Percentiles rank a stretch among this genome's conserved stretches.
Conservation (phyloP, 176 grass and related monocot species). For the Rhynchospora breviuscula region DNA sequence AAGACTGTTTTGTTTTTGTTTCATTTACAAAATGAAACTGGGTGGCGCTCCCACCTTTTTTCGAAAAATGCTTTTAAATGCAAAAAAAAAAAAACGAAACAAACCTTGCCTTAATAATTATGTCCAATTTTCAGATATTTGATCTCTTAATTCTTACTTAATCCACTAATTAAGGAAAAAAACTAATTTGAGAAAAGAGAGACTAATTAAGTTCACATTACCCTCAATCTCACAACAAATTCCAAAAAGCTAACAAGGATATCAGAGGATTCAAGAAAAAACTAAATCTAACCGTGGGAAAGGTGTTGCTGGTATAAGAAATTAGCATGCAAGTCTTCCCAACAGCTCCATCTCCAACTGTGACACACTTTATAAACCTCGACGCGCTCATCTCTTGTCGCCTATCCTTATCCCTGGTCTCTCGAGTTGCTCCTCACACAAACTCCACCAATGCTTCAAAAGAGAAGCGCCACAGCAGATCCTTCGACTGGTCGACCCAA, state of each 20-base stretch:
- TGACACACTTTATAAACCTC: conserved; percentile 48
- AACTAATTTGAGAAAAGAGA: neutral
- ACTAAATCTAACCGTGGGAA: conserved; percentile 38
- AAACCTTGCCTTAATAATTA: neutral
- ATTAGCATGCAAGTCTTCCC: conserved; percentile 53
- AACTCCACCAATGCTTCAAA: conserved; percentile 6
- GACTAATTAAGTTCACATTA: neutral
- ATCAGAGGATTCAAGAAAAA: neutral
- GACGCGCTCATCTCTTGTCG: conserved; percentile 32
- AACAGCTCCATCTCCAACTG: conserved; percentile 39
- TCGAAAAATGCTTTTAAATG: neutral
- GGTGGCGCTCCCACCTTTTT: no score
- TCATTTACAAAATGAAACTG: no score
- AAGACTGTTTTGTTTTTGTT: no score
- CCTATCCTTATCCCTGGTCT: neutral
- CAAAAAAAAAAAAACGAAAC: neutral
- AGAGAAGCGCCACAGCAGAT: conserved; percentile 15
- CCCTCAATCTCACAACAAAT: neutral
- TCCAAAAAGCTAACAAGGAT: neutral
- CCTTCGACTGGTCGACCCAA: neutral
- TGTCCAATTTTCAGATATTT: neutral
- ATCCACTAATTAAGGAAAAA: neutral
- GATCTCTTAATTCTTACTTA: neutral
- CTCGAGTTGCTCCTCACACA: neutral
- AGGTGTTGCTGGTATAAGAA: conserved; percentile 44